A percentile compares a stretch with the other conserved stretches of the same genome.
These are phyloP conservation scores for Fusarium armeniacum DNA, from an alignment of 2,329 filamentous ascomycete species.

Conservation along the genomic window DNA sequence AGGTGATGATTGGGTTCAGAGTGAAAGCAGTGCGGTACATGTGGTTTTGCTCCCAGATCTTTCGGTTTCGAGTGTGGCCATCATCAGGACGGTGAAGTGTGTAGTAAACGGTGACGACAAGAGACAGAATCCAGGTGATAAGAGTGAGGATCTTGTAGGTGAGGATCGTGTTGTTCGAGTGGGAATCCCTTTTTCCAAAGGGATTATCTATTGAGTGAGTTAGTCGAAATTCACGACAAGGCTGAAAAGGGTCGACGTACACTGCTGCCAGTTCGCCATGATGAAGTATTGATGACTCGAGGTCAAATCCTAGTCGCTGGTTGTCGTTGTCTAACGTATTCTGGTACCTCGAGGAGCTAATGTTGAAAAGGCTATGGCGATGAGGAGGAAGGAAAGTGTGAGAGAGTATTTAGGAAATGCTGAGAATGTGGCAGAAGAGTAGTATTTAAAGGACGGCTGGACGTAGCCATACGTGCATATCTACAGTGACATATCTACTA, in stretches of 20 bases:
- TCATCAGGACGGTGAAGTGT: constrained; percentile 74
- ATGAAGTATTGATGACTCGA: constrained; percentile 24
- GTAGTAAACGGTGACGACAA: constrained; percentile 82
- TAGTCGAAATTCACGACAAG: constrained; percentile 17
- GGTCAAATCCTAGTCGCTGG: constrained; percentile 7
- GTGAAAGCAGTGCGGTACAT: constrained; percentile 79
- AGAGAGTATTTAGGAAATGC: constrained; percentile 11
- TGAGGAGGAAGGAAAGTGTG: constrained; percentile 7
- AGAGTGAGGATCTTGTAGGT: constrained; percentile 83
- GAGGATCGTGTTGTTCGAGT: constrained; percentile 71
- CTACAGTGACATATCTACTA: constrained; percentile 10
- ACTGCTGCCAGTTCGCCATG: constrained; percentile 52
- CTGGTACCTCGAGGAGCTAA: too few relatives aligned
- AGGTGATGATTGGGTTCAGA: constrained; percentile 73
- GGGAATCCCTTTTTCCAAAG: constrained; percentile 78
- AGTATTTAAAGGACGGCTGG: constrained; percentile 47
- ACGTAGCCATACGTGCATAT: background rate
- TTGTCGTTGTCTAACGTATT: background rate
- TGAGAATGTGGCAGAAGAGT: constrained; percentile 19
- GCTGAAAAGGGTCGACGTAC: constrained; percentile 40
- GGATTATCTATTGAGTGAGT: constrained; percentile 73
- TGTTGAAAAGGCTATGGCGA: constrained; percentile 1
- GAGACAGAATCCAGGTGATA: constrained; percentile 79
- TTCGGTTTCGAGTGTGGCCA: constrained; percentile 69
- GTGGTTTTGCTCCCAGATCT: constrained; percentile 82